Percentiles rank a stretch among this genome's conserved stretches.
phyloP scores from a whole-genome alignment of 2,329 filamentous ascomycete genomes.

The Venturia aucupariae region DNA sequence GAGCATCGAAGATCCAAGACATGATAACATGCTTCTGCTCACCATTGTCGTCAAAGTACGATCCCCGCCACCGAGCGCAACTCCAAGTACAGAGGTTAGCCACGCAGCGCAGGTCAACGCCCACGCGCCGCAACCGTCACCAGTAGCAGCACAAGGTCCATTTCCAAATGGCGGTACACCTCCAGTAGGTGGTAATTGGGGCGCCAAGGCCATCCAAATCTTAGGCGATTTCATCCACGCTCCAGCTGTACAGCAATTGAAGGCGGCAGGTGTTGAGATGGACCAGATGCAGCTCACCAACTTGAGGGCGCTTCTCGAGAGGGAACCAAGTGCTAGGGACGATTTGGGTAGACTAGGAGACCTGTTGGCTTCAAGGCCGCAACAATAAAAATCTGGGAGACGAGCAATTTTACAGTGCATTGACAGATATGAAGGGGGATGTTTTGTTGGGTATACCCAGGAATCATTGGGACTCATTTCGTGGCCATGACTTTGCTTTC shows the following conservation, averaged over 20 bases:
- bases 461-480: not conserved
- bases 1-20: slow-evolving; percentile 59
- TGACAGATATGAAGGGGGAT: not conserved
- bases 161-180: slow-evolving; percentile 15
- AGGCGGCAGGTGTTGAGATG: slow-evolving; percentile 28
- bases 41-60: slow-evolving; percentile 63
- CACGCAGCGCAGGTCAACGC: slow-evolving; percentile 7
- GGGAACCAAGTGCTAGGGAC: slow-evolving; percentile 54
- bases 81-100: not conserved
- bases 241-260: slow-evolving; percentile 32
- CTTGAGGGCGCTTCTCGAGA: slow-evolving; percentile 57
- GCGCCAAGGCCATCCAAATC: slow-evolving; percentile 28
- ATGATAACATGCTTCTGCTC: slow-evolving; percentile 69
- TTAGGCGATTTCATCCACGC: slow-evolving; percentile 34
- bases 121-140: slow-evolving; percentile 13
- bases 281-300: slow-evolving; percentile 57
- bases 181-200: slow-evolving; percentile 11
- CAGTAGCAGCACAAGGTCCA: slow-evolving; percentile 12
- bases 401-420: not conserved
- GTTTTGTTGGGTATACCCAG: slow-evolving; percentile 7
- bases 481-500: not conserved
- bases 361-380: slow-evolving; percentile 10
- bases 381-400: not conserved
- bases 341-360: slow-evolving; percentile 36
- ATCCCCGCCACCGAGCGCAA: slow-evolving; percentile 18